phyloP scores from a whole-genome alignment of 2,329 filamentous ascomycete genomes.

The Cladorrhinum sp. region DNA sequence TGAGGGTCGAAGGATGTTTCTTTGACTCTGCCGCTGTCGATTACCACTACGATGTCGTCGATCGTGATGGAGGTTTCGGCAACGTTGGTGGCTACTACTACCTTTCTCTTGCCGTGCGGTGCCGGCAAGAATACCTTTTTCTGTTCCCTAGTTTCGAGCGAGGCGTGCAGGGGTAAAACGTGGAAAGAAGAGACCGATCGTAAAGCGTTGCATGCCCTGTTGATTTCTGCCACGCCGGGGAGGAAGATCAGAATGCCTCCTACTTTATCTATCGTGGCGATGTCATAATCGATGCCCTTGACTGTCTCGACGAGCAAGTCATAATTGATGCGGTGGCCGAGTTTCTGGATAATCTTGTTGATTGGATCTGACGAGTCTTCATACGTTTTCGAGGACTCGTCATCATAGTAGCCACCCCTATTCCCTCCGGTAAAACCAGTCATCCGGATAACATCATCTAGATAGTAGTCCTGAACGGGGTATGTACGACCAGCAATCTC shows the following conservation, averaged over 20 bases:
- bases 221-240: slow-evolving; percentile 89
- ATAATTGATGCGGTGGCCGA: slow-evolving; percentile 89
- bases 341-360: slow-evolving; percentile 66
- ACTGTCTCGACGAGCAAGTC: slow-evolving; percentile 78
- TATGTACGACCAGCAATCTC: slow-evolving; percentile 88
- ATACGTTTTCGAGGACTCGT: slow-evolving; percentile 36
- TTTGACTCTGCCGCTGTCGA: slow-evolving; percentile 93
- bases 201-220: slow-evolving; percentile 69
- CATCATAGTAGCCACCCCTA: slow-evolving; percentile 39
- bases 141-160: slow-evolving; percentile 83
- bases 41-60: slow-evolving; percentile 92
- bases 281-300: slow-evolving; percentile 73
- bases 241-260: slow-evolving; percentile 96
- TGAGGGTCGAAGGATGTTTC: slow-evolving; percentile 91
- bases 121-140: slow-evolving; percentile 77
- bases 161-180: slow-evolving; percentile 86
- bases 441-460: slow-evolving; percentile 81
- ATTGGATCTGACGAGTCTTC: slow-evolving; percentile 51
- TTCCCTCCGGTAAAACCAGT: slow-evolving; percentile 62
- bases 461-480: slow-evolving; percentile 83
- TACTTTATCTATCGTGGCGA: slow-evolving; percentile 61
- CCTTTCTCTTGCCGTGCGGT: slow-evolving; percentile 78
- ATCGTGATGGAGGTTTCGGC: slow-evolving; percentile 99
- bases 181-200: slow-evolving; percentile 61
- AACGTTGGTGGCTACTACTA: slow-evolving; percentile 93